Conservation (phyloP, 2,329 filamentous ascomycete genomes). For the Fusarium staphyleae region DNA sequence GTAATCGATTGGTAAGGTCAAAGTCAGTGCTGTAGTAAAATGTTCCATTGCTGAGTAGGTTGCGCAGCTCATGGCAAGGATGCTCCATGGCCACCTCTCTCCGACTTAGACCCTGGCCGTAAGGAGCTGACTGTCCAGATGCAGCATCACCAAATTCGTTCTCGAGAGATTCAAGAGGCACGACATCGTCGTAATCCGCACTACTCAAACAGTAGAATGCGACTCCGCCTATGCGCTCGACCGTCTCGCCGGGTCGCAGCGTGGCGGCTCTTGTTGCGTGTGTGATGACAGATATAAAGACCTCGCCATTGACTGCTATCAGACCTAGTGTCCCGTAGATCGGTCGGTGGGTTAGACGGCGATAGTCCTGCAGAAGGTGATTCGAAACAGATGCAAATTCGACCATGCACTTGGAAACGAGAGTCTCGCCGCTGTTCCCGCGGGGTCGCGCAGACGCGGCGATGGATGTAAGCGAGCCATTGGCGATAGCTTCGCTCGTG, state of each 20-base stretch:
- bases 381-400: conserved; percentile 75
- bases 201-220: conserved; percentile 94
- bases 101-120: conserved; percentile 60
- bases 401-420: conserved; percentile 78
- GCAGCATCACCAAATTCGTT: conserved; percentile 56
- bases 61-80: conserved; percentile 89
- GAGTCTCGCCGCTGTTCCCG: conserved; percentile 50
- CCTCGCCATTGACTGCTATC: conserved; percentile 81
- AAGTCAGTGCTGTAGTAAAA: conserved; percentile 99
- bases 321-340: conserved; percentile 88
- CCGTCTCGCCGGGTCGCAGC: conserved; percentile 84
- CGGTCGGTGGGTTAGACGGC: conserved; percentile 73
- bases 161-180: conserved; percentile 61
- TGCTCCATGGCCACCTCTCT: conserved; percentile 79
- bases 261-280: conserved; percentile 79
- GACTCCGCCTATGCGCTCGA: conserved; percentile 85
- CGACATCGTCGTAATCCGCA: conserved; percentile 82
- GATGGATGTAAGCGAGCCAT: conserved; percentile 65
- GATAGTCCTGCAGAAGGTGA: conserved; percentile 77
- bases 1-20: conserved; percentile 90
- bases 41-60: conserved; percentile 88
- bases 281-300: conserved; percentile 91
- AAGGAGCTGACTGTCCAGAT: conserved; percentile 51
- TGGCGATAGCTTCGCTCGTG: conserved; percentile 64
- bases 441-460: conserved; percentile 56